Percentiles rank a stretch among this genome's conserved stretches.
Evolutionary conservation across 768 basidiomycete genomes (phyloP).

Genomic region (Cystobasidiopsis lactophilus): DNA sequence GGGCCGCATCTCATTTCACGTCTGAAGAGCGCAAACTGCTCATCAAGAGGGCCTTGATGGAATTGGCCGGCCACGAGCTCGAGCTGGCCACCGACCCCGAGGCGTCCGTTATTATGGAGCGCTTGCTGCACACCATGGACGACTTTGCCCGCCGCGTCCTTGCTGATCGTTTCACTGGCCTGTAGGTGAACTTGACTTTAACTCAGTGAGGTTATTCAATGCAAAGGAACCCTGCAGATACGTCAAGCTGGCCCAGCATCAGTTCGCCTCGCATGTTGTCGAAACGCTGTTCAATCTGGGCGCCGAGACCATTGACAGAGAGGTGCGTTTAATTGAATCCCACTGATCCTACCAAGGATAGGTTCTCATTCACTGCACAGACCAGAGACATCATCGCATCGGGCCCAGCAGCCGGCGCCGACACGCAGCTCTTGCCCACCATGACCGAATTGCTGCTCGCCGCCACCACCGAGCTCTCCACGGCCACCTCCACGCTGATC

Average conservation of each 20-base stretch:
- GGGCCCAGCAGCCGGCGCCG: background rate
- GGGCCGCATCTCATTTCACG: background rate
- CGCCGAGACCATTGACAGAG: slow-evolving; percentile 28
- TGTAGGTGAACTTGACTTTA: slow-evolving; percentile 41
- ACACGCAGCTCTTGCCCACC: slow-evolving; percentile 20
- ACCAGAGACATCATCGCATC: slow-evolving; percentile 16
- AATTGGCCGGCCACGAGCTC: slow-evolving; percentile 71
- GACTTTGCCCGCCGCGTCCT: slow-evolving; percentile 86
- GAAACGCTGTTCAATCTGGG: slow-evolving; percentile 52
- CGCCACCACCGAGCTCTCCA: slow-evolving; percentile 42
- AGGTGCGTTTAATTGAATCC: slow-evolving; percentile 19
- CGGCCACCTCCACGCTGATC: slow-evolving; percentile 41
- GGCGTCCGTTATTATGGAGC: slow-evolving; percentile 69
- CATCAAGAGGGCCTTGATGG: slow-evolving; percentile 55
- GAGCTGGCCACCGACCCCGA: slow-evolving; percentile 82
- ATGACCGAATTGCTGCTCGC: slow-evolving; percentile 24
- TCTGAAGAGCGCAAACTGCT: slow-evolving; percentile 48
- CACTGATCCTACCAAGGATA: background rate
- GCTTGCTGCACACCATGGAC: slow-evolving; percentile 81
- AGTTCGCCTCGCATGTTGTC: slow-evolving; percentile 88
- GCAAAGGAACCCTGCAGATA: slow-evolving; percentile 1
- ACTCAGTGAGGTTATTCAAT: background rate
- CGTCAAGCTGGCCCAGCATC: slow-evolving; percentile 43
- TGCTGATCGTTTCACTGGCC: slow-evolving; percentile 62
- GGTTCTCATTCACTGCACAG: background rate